Conservation (phyloP, 495 filamentous ascomycete species). For the Beverwykella pulmonaria region DNA sequence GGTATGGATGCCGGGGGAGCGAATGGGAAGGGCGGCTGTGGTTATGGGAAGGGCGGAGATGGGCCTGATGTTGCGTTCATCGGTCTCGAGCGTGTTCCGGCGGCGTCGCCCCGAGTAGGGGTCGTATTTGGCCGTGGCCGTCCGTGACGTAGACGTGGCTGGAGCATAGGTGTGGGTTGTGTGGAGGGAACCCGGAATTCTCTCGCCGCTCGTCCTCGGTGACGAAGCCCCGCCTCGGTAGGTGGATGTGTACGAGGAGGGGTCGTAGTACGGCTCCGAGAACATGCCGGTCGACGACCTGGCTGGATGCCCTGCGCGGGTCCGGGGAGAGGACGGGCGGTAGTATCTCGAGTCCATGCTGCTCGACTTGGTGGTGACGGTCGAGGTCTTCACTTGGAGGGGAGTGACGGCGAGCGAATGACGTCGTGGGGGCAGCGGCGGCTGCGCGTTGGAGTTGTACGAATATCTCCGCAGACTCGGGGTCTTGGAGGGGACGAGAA, state of each 20-base stretch:
- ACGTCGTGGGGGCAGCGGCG: slow-evolving; percentile 22
- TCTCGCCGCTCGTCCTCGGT: slow-evolving; percentile 34
- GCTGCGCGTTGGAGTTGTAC: slow-evolving; percentile 18
- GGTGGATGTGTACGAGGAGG: slow-evolving; percentile 25
- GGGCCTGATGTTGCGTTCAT: slow-evolving; percentile 14
- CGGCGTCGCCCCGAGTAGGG: slow-evolving; percentile 34
- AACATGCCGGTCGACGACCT: slow-evolving; percentile 37
- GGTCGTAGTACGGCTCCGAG: slow-evolving; percentile 20
- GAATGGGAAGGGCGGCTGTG: slow-evolving; percentile 24
- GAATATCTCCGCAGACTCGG: slow-evolving; percentile 14
- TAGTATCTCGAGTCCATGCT: slow-evolving; percentile 36
- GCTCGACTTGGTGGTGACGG: slow-evolving; percentile 2
- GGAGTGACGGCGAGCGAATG: slow-evolving; percentile 12
- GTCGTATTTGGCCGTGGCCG: slow-evolving; percentile 27
- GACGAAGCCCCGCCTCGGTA: slow-evolving; percentile 11
- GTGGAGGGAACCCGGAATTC: slow-evolving; percentile 22
- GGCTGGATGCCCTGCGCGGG: slow-evolving; percentile 24
- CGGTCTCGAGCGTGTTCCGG: slow-evolving; percentile 32
- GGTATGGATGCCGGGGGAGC: slow-evolving; percentile 17
- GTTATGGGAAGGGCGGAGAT: not conserved
- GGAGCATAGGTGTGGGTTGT: slow-evolving; percentile 21
- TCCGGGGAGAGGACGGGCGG: slow-evolving; percentile 34
- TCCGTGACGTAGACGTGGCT: slow-evolving; percentile 12
- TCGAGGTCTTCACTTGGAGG: not conserved
- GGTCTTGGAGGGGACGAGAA: slow-evolving; percentile 23